Base-by-base conservation (phyloP, 2,329 filamentous ascomycete genomes). In the Ascochyta fabae region DNA sequence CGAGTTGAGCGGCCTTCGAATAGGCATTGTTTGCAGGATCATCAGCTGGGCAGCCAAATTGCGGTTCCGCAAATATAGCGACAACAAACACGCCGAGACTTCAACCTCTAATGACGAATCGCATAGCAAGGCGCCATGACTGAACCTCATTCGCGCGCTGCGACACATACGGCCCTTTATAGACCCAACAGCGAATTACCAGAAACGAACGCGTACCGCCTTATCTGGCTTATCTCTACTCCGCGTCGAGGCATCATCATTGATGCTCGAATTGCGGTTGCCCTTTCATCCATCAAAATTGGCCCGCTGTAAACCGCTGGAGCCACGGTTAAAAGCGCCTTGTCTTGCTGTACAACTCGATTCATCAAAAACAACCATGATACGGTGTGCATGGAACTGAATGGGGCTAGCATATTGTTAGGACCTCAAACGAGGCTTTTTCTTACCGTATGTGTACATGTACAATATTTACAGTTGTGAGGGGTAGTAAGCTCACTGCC, bases 141-240 rank as follows among this genome's bases (percentile, higher is more conserved):
- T 36, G 7, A 15, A 26, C 15, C 19, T 24, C 19, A 51, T 51
- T 51, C 26, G 41, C 22, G 48, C 48, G 39, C 19, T 23, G 38
- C 16, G 31, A 19, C 24, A 42, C 6, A 24, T 29, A 38, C 50
- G 24, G 26, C 26, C n/a, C 19, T 24, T 43, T n/a, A 34, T 40
- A 43, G 8, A 8, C 19, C 23, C 8, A 15, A 31, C 6, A 26
- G 15, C 13, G 24, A 12, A 43, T 43, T 53, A 53, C 39, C 44
- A 35, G 19, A 53, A 48, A 16, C 19, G 44, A 53, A 48, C 50
- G 44, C 44, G 31, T 38, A 43, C 38, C 4, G 16, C 24, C 38
- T 53, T 53, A 53, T 53, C 50, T 29, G 16, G 15, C 50, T 53
- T 53, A 53, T 53, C 50, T 53, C 7, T 36, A n/a, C 24, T 48